Evolutionary conservation across 139 green algal species (phyloP).

Genomic region (Edaphochlamys debaryana): DNA sequence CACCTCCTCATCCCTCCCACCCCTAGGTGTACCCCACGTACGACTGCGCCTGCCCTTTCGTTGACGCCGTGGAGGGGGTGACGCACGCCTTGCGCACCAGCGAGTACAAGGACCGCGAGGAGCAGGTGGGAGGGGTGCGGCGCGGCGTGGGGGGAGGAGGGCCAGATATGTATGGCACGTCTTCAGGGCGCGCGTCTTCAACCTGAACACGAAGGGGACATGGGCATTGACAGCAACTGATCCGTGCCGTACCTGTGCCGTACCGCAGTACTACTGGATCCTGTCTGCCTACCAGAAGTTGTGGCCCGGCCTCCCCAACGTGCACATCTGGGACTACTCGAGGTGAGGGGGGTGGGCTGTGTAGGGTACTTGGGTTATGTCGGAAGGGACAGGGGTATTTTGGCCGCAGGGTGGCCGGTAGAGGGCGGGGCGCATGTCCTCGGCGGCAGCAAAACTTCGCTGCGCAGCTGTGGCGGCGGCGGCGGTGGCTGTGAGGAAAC

Average conservation of each 20-base stretch:
- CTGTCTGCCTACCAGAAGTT: constrained; percentile 80
- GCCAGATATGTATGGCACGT: too few relatives aligned
- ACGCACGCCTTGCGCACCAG: constrained; percentile 96
- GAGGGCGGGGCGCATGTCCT: too few relatives aligned
- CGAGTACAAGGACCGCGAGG: constrained; percentile 92
- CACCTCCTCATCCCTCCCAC: background rate
- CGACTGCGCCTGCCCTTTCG: constrained; percentile 97
- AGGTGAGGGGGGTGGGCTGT: constrained; percentile 64
- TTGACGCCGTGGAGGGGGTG: constrained; percentile 94
- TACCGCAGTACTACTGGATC: constrained; percentile 94
- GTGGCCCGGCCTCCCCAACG: constrained; percentile 80
- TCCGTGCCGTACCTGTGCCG: too few relatives aligned
- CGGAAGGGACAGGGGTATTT: background rate
- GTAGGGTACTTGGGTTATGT: background rate
- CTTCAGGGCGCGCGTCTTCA: too few relatives aligned
- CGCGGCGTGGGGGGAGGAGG: too few relatives aligned
- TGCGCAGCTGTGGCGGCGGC: too few relatives aligned
- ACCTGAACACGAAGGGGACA: too few relatives aligned
- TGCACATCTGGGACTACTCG: constrained; percentile 97
- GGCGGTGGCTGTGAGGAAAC: constrained; percentile 23
- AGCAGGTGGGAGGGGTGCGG: too few relatives aligned
- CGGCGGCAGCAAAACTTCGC: too few relatives aligned
- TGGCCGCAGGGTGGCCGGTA: background rate
- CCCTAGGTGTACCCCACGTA: constrained; percentile 97
- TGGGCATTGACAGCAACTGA: too few relatives aligned